A percentile compares a stretch with the other conserved stretches of the same genome.
Conservation (phyloP, 495 filamentous ascomycete species). For the Astrothelium subdiscretum region DNA sequence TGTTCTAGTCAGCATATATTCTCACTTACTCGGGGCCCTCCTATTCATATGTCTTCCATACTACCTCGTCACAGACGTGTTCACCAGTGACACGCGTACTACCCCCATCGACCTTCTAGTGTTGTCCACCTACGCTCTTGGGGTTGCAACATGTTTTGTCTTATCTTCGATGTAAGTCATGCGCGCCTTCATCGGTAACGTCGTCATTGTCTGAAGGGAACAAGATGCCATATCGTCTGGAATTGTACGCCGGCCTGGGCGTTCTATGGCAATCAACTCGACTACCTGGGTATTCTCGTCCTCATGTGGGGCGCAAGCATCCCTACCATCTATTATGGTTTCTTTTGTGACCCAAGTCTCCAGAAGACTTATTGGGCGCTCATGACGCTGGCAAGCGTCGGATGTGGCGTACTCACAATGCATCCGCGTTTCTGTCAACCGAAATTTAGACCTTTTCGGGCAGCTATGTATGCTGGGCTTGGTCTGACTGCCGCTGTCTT, state of each 20-base stretch:
- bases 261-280: constrained; percentile 34
- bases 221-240: constrained; percentile 37
- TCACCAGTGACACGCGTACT: constrained; percentile 24
- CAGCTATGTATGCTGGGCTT: constrained; percentile 33
- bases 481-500: constrained; percentile 34
- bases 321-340: constrained; percentile 41
- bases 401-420: constrained; percentile 29
- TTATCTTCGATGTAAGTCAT: constrained; percentile 34
- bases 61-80: constrained; percentile 27
- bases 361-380: constrained; percentile 30
- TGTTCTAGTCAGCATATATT: constrained; percentile 39
- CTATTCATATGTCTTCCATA: constrained; percentile 33
- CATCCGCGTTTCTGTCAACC: constrained; percentile 27
- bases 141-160: constrained; percentile 39
- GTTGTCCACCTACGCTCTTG: constrained; percentile 36
- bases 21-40: constrained; percentile 36
- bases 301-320: constrained; percentile 44
- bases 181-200: background rate
- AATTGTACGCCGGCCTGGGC: constrained; percentile 34
- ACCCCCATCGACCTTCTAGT: constrained; percentile 32
- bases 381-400: constrained; percentile 10
- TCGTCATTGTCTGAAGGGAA: constrained; percentile 9
- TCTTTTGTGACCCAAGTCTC: constrained; percentile 29
- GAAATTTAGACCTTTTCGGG: constrained; percentile 27
- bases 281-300: constrained; percentile 41